Base-by-base conservation (phyloP, 805 yeast genomes). In the Ogataea angusta region DNA sequence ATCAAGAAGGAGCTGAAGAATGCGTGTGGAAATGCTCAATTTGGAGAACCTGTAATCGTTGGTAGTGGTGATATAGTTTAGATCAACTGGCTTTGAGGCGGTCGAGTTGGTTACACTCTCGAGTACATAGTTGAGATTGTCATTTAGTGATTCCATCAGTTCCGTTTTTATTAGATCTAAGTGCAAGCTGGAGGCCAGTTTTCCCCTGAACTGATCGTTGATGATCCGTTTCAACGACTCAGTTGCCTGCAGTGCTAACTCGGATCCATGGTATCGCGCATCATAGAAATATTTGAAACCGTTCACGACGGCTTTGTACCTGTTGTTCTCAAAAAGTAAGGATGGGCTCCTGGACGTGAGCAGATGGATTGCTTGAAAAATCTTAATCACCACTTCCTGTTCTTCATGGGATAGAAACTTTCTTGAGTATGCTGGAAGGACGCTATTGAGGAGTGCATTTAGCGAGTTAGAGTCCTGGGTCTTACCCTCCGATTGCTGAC, bases 401-500 rank as follows among this genome's bases (percentile, higher is more conserved):
- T 57, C 58, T 10, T 49, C 49, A 5, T 18, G 38, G 22, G 40
- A 33, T 10, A 48, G 38, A 3, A 24, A 18, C 22, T 45, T 44
- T 9, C 48, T 39, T 1, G 52, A 29, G 28, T 56, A 60, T 1
- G 55, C 54, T 0, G 63, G 57, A 24, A 63, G 38, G 5, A 63
- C 66, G 12, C 52, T 54, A 15, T 44, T 43, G 6, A 62, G 32
- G 12, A 63, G 44, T 5, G 64, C 59, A 34, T 55, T 53, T 10
- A 62, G 44, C 10, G 67, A 61, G 29, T 54, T 50, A 12, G 57
- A 44, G 34, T 60, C 63, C 24, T 54, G 60, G 12, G 38, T 30
- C 27, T 43, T 46, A 2, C 56, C 62, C 24, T 47, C 55, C 1
- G 58, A 51, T 24, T 53, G 47, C 39, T 57, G 60, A 5, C 42